Conservation (phyloP, 441 rosid genomes). For the Populus tomentosa region DNA sequence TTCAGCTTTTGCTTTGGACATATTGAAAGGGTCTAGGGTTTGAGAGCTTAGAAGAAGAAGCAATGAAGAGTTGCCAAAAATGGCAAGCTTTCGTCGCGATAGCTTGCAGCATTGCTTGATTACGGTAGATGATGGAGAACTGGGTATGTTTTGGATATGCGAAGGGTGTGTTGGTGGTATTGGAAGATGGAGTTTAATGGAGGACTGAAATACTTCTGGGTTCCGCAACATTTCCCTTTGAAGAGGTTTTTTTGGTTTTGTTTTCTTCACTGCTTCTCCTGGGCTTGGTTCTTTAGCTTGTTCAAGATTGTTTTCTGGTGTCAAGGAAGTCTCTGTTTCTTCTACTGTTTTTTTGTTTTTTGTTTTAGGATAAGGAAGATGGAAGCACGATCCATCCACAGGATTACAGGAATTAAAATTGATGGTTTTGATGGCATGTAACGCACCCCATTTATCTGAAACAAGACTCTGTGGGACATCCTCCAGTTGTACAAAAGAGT, state of each 20-base stretch:
- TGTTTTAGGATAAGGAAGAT: slow-evolving; percentile 30
- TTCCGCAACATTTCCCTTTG: slow-evolving; percentile 37
- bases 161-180: slow-evolving; percentile 22
- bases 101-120: slow-evolving; percentile 34
- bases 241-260: not conserved
- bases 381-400: slow-evolving; percentile 19
- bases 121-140: slow-evolving; percentile 22
- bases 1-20: slow-evolving; percentile 51
- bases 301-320: not conserved
- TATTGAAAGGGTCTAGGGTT: slow-evolving; percentile 30
- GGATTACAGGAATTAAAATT: slow-evolving; percentile 4
- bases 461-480: slow-evolving; percentile 16
- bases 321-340: not conserved
- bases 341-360: not conserved
- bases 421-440: slow-evolving; percentile 15
- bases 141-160: slow-evolving; percentile 23
- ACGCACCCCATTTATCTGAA: slow-evolving; percentile 4
- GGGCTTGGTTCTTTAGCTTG: not conserved
- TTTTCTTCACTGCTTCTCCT: not conserved
- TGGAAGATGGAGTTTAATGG: slow-evolving; percentile 22
- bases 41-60: slow-evolving; percentile 52
- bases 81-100: slow-evolving; percentile 56
- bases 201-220: slow-evolving; percentile 30
- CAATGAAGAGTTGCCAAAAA: slow-evolving; percentile 48
- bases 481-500: not conserved